Evolutionary conservation across 129 eudicot species (phyloP).

Genomic region (Helianthus annuus): DNA sequence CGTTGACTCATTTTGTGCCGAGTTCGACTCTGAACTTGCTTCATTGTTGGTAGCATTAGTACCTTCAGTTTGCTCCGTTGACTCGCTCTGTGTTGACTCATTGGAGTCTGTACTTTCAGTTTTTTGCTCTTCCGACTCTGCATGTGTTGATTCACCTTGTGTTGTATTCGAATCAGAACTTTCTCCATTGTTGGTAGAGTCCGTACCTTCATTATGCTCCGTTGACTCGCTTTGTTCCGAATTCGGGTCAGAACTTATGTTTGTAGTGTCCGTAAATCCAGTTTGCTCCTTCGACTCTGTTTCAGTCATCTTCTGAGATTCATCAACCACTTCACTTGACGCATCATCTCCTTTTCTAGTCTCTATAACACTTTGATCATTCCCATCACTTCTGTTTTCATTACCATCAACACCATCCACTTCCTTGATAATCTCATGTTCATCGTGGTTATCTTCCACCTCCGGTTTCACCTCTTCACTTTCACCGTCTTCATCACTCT

Average conservation of each 20-base stretch:
- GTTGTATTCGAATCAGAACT: slow-evolving; percentile 18
- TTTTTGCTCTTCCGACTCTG: slow-evolving; percentile 32
- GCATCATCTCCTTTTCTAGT: slow-evolving; percentile 45
- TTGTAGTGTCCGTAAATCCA: slow-evolving; percentile 31
- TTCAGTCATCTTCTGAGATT: slow-evolving; percentile 31
- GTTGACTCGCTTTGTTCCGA: slow-evolving; percentile 24
- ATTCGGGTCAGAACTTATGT: slow-evolving; percentile 32
- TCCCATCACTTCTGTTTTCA: slow-evolving; percentile 38
- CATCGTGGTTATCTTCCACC: slow-evolving; percentile 10
- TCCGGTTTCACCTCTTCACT: slow-evolving; percentile 36
- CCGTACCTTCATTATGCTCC: slow-evolving; percentile 24
- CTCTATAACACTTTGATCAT: slow-evolving; percentile 44
- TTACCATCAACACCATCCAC: slow-evolving; percentile 14
- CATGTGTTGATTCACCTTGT: slow-evolving; percentile 19
- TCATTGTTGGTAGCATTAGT: slow-evolving; percentile 19
- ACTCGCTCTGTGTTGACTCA: slow-evolving; percentile 22
- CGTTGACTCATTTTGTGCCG: slow-evolving; percentile 35
- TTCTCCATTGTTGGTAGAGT: slow-evolving; percentile 25
- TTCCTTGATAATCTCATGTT: slow-evolving; percentile 23
- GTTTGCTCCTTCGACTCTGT: slow-evolving; percentile 31
- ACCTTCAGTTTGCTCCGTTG: slow-evolving; percentile 26
- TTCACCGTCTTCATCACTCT: slow-evolving; percentile 20
- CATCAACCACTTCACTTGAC: slow-evolving; percentile 36
- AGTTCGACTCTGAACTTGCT: slow-evolving; percentile 32
- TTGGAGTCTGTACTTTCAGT: slow-evolving; percentile 31